Percentiles rank a stretch among this genome's conserved stretches.
phyloP scores from a whole-genome alignment of 306 rosid genomes.

The Nissolia schottii region DNA sequence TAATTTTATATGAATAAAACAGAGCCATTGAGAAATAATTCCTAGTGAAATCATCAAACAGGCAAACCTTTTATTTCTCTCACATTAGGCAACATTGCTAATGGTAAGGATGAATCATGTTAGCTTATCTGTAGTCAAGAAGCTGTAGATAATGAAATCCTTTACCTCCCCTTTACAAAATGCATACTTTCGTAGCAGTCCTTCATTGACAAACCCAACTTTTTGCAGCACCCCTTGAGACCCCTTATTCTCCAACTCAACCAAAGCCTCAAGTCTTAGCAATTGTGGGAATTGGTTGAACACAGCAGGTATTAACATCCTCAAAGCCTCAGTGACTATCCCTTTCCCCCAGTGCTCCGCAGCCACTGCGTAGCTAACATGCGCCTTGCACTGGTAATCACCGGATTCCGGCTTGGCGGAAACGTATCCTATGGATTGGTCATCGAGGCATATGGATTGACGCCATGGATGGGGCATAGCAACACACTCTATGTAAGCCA shows the following conservation, averaged over 20 bases:
- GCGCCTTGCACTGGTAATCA: conserved; percentile 35
- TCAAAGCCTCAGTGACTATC: conserved; percentile 37
- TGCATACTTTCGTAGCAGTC: conserved; percentile 44
- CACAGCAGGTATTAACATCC: conserved; percentile 21
- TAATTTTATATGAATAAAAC: too few species aligned
- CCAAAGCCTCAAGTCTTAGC: conserved; percentile 50
- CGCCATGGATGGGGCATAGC: conserved; percentile 56
- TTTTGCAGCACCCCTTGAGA: conserved; percentile 53
- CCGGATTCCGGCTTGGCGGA: conserved; percentile 22
- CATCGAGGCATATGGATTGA: conserved; percentile 30
- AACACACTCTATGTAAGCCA: conserved; percentile 32
- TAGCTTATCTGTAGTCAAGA: neutral
- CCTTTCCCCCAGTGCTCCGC: conserved; percentile 52
- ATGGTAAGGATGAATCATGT: too few species aligned
- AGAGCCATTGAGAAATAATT: too few species aligned
- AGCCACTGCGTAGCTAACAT: conserved; percentile 41
- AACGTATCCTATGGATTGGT: conserved; percentile 14
- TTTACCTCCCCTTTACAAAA: conserved; percentile 41
- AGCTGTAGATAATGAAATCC: conserved; percentile 32
- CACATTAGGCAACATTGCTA: too few species aligned
- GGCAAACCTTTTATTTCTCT: too few species aligned
- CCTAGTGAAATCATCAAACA: too few species aligned
- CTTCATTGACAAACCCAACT: conserved; percentile 50
- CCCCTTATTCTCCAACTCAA: conserved; percentile 43
- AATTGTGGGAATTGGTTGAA: conserved; percentile 34